These are phyloP conservation scores for Ceratocystis eucalypticola DNA, from an alignment of 2,329 filamentous ascomycete genomes.

Conservation along the genomic window DNA sequence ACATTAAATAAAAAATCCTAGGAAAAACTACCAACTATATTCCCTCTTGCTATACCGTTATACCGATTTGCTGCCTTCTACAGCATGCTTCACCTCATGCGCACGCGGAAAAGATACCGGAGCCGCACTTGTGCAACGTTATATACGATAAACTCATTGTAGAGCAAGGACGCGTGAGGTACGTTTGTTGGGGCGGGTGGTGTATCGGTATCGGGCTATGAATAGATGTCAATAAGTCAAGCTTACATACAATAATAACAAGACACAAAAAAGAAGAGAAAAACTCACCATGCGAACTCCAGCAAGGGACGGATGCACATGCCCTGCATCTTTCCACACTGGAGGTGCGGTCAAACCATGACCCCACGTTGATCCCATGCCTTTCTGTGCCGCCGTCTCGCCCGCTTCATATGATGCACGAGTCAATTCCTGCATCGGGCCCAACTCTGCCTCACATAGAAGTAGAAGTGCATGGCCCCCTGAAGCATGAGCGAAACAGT, in stretches of 20 bases:
- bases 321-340: slow-evolving; percentile 62
- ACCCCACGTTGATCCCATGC: slow-evolving; percentile 56
- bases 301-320: slow-evolving; percentile 48
- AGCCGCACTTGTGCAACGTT: slow-evolving; percentile 56
- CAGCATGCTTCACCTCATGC: slow-evolving; percentile 30
- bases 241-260: not conserved
- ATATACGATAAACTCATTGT: slow-evolving; percentile 66
- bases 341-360: slow-evolving; percentile 50
- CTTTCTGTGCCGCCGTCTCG: slow-evolving; percentile 44
- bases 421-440: slow-evolving; percentile 52
- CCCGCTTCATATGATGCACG: slow-evolving; percentile 45
- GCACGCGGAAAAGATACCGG: slow-evolving; percentile 54
- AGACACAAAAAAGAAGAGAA: not conserved
- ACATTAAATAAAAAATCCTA: no score
- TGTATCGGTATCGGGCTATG: slow-evolving; percentile 37
- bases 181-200: slow-evolving; percentile 37
- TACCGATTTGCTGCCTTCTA: not conserved
- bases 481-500: slow-evolving; percentile 52
- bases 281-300: slow-evolving; percentile 55
- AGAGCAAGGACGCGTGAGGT: slow-evolving; percentile 36
- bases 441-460: slow-evolving; percentile 67
- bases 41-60: not conserved
- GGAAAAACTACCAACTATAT: not conserved
- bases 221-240: not conserved
- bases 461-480: slow-evolving; percentile 60